These are phyloP conservation scores for Beverwykella pulmonaria DNA, from an alignment of 495 filamentous ascomycete genomes.

Conservation along the genomic window DNA sequence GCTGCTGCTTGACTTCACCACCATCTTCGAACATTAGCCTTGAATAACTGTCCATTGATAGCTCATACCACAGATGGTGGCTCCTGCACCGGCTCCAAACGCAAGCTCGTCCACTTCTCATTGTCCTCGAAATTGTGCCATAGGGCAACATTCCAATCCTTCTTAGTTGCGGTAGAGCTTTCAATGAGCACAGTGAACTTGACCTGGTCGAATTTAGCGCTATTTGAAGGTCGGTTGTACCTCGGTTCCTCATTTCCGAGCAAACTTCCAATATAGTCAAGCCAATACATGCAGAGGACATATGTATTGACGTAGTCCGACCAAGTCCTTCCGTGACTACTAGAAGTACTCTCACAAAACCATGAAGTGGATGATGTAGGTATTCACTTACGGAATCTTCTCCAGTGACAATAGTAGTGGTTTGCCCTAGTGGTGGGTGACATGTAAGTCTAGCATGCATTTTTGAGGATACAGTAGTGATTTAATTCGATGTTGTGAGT, in stretches of 20 bases:
- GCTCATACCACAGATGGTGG: slow-evolving; percentile 42
- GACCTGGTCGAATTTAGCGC: slow-evolving; percentile 45
- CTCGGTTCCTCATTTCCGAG: neutral
- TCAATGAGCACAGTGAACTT: slow-evolving; percentile 74
- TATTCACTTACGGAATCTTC: slow-evolving; percentile 16
- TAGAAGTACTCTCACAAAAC: no score
- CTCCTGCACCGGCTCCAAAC: slow-evolving; percentile 51
- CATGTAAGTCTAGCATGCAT: slow-evolving; percentile 59
- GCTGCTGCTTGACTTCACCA: slow-evolving; percentile 8
- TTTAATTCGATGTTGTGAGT: neutral
- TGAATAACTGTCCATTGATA: neutral
- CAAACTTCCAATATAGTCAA: no score
- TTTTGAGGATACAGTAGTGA: neutral
- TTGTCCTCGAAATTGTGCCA: slow-evolving; percentile 67
- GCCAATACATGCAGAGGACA: no score
- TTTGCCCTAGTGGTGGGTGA: slow-evolving; percentile 70
- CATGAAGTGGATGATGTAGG: no score
- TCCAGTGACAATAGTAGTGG: slow-evolving; percentile 55
- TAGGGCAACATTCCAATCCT: slow-evolving; percentile 71
- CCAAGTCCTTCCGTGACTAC: no score
- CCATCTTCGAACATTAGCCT: slow-evolving; percentile 19
- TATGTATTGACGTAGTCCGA: no score
- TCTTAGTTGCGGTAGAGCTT: slow-evolving; percentile 55
- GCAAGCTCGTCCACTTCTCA: slow-evolving; percentile 54
- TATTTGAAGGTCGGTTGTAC: neutral